phyloP scores from a whole-genome alignment of 108 stramenopile species.

The Schizochytrium sp. region DNA sequence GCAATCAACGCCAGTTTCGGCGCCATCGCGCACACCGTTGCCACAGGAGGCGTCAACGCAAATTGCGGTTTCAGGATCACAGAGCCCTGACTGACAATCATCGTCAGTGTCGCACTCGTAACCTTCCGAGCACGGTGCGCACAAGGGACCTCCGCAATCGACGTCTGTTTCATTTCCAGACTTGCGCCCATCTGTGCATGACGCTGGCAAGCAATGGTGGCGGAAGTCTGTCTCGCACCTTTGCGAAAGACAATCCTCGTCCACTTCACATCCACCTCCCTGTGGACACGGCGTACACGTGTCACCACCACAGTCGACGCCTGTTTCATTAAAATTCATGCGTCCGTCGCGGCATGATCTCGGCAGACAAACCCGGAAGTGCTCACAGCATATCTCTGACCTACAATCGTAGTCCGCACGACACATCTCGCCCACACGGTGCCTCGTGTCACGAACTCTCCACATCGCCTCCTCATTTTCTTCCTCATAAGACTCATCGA shows the following conservation, averaged over 20 bases:
- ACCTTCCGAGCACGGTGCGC: conserved; percentile 26
- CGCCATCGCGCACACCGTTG: conserved; percentile 64
- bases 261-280: neutral
- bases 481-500: no score
- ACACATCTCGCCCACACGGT: conserved; percentile 41
- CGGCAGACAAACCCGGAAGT: conserved; percentile 56
- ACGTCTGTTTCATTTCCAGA: conserved; percentile 61
- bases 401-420: neutral
- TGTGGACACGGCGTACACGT: conserved; percentile 25
- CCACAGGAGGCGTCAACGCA: conserved; percentile 51
- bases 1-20: conserved; percentile 62
- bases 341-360: conserved; percentile 24
- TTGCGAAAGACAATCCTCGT: conserved; percentile 44
- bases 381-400: conserved; percentile 10
- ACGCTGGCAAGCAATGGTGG: conserved; percentile 30
- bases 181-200: conserved; percentile 62
- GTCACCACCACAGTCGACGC: conserved; percentile 44
- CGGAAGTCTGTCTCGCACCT: conserved; percentile 32
- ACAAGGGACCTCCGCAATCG: conserved; percentile 61
- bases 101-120: conserved; percentile 22
- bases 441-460: neutral
- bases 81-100: conserved; percentile 52
- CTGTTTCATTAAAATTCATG: neutral
- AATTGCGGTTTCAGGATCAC: conserved; percentile 23
- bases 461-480: no score